Evolutionary conservation across 257 asterid species (phyloP).

Genomic region (Scutellaria barbata): DNA sequence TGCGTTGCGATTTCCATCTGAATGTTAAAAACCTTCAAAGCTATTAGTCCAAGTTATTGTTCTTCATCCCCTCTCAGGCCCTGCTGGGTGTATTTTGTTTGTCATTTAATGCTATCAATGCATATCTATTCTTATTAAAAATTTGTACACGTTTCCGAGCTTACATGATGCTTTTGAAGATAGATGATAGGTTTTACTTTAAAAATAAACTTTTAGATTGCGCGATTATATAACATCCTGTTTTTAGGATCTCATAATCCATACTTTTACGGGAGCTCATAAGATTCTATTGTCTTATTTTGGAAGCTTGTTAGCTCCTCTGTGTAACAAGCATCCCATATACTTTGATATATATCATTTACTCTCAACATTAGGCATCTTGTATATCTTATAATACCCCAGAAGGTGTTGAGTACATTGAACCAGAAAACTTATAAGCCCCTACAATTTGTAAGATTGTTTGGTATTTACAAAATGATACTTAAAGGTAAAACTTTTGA

Average conservation of each 20-base stretch:
- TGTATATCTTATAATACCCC: background rate
- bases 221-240: background rate
- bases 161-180: background rate
- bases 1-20: background rate
- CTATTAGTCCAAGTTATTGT: background rate
- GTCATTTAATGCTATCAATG: background rate
- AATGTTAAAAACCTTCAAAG: background rate
- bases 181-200: background rate
- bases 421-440: background rate
- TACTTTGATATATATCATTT: background rate
- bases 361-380: background rate
- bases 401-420: background rate
- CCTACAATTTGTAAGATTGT: background rate
- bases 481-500: background rate
- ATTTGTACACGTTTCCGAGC: background rate
- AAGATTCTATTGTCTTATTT: background rate
- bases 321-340: background rate
- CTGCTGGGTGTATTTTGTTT: background rate
- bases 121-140: background rate
- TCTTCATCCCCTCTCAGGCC: conserved; percentile 1
- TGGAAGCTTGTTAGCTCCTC: background rate
- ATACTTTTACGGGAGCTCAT: background rate
- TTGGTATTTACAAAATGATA: background rate
- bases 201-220: background rate
- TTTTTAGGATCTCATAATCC: background rate